phyloP scores from a whole-genome alignment of 2,329 filamentous ascomycete genomes.

The Talaromyces rugulosus region DNA sequence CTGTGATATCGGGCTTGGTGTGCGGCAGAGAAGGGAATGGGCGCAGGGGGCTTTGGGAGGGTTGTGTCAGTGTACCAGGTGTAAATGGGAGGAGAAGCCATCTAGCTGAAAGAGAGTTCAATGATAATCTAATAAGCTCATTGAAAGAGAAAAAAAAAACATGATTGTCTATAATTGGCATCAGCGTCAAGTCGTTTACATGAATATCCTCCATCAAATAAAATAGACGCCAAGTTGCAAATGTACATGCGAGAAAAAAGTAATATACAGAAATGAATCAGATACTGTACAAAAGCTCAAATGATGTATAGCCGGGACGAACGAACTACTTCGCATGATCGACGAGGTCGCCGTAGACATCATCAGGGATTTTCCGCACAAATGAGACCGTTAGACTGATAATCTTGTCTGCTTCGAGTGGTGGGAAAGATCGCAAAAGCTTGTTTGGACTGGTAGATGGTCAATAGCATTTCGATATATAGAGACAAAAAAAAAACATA shows the following conservation, averaged over 20 bases:
- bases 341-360: slow-evolving; percentile 86
- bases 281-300: background rate
- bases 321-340: slow-evolving; percentile 62
- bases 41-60: slow-evolving; percentile 82
- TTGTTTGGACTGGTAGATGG: slow-evolving; percentile 72
- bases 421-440: slow-evolving; percentile 80
- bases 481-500: slow-evolving; percentile 37
- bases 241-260: background rate
- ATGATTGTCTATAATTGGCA: background rate
- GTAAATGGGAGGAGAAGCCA: slow-evolving; percentile 58
- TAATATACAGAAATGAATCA: background rate
- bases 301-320: background rate
- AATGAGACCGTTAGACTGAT: slow-evolving; percentile 82
- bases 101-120: too few species aligned
- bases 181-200: background rate
- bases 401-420: slow-evolving; percentile 76
- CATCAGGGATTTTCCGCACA: slow-evolving; percentile 82
- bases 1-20: slow-evolving; percentile 75
- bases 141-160: background rate
- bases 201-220: background rate
- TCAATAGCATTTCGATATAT: background rate
- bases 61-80: slow-evolving; percentile 80
- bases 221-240: background rate
- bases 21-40: slow-evolving; percentile 83
- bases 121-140: background rate